Evolutionary conservation across 2,329 filamentous ascomycete species (phyloP), one percentile per base, ranked within the genome.

Genomic region (Neobulgaria alba): DNA sequence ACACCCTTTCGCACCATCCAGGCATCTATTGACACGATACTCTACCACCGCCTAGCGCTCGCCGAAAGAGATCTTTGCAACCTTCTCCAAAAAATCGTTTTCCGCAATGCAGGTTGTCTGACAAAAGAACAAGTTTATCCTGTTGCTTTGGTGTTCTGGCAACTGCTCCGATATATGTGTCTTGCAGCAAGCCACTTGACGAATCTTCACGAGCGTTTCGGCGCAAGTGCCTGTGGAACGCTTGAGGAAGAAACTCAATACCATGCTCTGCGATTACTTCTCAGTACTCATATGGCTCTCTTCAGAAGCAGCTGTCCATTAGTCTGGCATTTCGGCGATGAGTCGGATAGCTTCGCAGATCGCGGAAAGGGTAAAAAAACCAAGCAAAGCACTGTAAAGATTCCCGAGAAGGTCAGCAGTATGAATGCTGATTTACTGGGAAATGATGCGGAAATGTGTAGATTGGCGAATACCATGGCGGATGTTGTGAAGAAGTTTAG

Each of bases 1-100:
- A 36, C 3, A 33, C 33, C 19, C 17, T 50, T 45, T 38, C 47
- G 46, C 9, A 54, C 49, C 10, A 41, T 50, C 5, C 45, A 51
- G 42, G 51, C 51, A 20, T 43, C 46, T 16, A 43, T 57, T 21
- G 53, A 57, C n/a, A 57, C 53, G 3, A 45, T 51, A n/a, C 41
- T 57, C 8, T 57, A 52, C 36, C 41, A 51, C 21, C 45, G 49
- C 3, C 48, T 57, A 10, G 41, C 48, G 15, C 20, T 49, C 3
- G 52, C 53, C 0, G 48, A 51, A 30, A 49, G 37, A 20, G 45
- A 46, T 16, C 42, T 55, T 3, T 53, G 49, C 31, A 44, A 38
- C 5, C 50, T 48, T 36, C 49, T 57, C 1, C 53, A 55, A 20
- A 41, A 42, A 12, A 38, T 55, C n/a, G 47, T 57, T 2, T 57